phyloP scores from a whole-genome alignment of 768 basidiomycete species.

The Leccinum disarticulatum region DNA sequence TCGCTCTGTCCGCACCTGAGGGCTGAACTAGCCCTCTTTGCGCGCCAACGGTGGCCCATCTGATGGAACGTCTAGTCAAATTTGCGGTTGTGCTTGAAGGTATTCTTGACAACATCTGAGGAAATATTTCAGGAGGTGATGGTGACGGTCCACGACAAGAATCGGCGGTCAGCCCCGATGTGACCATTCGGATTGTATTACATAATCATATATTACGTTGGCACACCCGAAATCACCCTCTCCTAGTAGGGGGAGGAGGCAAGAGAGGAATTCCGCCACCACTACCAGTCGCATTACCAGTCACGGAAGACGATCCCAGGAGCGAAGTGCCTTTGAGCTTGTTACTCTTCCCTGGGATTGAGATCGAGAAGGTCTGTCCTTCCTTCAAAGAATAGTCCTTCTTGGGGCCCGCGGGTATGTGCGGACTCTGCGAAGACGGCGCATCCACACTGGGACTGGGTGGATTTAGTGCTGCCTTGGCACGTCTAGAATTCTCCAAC shows the following conservation, averaged over 20 bases:
- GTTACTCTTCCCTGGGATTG: slow-evolving; percentile 78
- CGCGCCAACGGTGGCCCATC: slow-evolving; percentile 23
- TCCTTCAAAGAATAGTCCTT: slow-evolving; percentile 94
- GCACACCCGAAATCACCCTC: slow-evolving; percentile 40
- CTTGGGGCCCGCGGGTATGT: slow-evolving; percentile 76
- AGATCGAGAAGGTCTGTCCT: slow-evolving; percentile 91
- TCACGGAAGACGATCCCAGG: slow-evolving; percentile 34
- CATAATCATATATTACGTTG: slow-evolving; percentile 18
- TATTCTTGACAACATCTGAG: slow-evolving; percentile 58
- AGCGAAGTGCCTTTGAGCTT: slow-evolving; percentile 36
- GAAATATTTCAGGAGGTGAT: slow-evolving; percentile 9
- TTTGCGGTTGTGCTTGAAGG: slow-evolving; percentile 39
- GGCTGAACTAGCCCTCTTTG: slow-evolving; percentile 75
- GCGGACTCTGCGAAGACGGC: slow-evolving; percentile 49
- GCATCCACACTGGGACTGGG: slow-evolving; percentile 40
- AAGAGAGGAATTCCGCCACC: slow-evolving; percentile 60
- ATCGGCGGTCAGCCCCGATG: slow-evolving; percentile 1
- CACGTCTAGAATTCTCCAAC: slow-evolving; percentile 44
- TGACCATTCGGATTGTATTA: slow-evolving; percentile 14
- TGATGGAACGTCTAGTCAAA: slow-evolving; percentile 26
- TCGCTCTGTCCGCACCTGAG: slow-evolving; percentile 78
- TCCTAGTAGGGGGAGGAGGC: slow-evolving; percentile 79
- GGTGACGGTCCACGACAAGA: slow-evolving; percentile 12
- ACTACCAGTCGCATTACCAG: slow-evolving; percentile 25
- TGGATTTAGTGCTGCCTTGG: slow-evolving; percentile 61